Conservation (phyloP, 2,329 filamentous ascomycete species). For the Hypoxylon sp. region DNA sequence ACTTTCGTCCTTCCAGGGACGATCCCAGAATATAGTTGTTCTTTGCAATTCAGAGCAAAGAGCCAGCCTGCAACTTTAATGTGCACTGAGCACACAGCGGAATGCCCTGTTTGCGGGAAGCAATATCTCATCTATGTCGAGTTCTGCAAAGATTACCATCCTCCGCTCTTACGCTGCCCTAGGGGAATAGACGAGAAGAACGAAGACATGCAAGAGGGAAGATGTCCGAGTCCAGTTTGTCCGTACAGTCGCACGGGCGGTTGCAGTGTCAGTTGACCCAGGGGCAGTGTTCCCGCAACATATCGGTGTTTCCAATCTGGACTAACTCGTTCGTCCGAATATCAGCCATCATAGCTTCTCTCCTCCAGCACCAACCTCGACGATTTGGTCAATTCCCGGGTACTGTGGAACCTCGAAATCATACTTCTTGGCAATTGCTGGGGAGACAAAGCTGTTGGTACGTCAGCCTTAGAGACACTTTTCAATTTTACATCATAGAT, state of each 20-base stretch:
- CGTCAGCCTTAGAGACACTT: constrained; percentile 37
- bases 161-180: constrained; percentile 63
- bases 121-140: constrained; percentile 69
- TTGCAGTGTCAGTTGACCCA: constrained; percentile 65
- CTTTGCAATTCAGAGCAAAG: constrained; percentile 38
- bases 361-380: constrained; percentile 72
- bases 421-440: constrained; percentile 85
- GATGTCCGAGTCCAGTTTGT: constrained; percentile 70
- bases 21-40: constrained; percentile 33
- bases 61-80: constrained; percentile 59
- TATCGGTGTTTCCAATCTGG: constrained; percentile 12
- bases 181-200: constrained; percentile 55
- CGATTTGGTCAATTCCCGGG: constrained; percentile 87
- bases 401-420: constrained; percentile 85
- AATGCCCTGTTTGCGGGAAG: constrained; percentile 71
- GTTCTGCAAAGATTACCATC: constrained; percentile 66
- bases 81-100: constrained; percentile 69
- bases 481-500: constrained; percentile 32
- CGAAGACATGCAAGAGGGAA: constrained; percentile 64
- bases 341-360: constrained; percentile 63
- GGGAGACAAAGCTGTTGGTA: constrained; percentile 77
- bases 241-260: constrained; percentile 69
- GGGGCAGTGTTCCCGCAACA: constrained; percentile 10
- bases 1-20: constrained; percentile 46
- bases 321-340: constrained; percentile 12